A percentile compares a stretch with the other conserved stretches of the same genome.
phyloP scores from a whole-genome alignment of 2,329 filamentous ascomycete species.

The Myriosclerotinia duriaeana region DNA sequence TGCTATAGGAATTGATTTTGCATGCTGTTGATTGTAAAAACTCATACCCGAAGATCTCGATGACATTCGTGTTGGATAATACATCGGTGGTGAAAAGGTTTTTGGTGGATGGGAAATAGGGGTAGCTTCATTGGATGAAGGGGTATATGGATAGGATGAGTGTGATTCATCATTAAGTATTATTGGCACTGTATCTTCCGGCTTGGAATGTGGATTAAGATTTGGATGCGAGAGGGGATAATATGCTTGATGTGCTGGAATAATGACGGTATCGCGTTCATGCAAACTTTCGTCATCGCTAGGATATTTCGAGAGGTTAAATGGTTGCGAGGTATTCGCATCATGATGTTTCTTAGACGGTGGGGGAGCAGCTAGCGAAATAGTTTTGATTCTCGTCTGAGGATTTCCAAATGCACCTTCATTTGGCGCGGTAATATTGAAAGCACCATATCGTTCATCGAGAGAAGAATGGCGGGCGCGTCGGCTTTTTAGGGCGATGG shows the following conservation, averaged over 20 bases:
- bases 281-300: slow-evolving; percentile 11
- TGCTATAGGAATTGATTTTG: not conserved
- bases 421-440: slow-evolving; percentile 21
- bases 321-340: not conserved
- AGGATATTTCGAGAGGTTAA: slow-evolving; percentile 12
- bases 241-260: slow-evolving; percentile 13
- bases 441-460: slow-evolving; percentile 15
- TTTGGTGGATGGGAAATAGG: not conserved
- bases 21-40: not conserved
- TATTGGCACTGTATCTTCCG: slow-evolving; percentile 1
- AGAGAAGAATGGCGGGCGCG: slow-evolving; percentile 1
- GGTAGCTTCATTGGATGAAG: not conserved
- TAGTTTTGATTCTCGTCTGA: not conserved
- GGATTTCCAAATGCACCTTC: slow-evolving; percentile 14
- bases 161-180: not conserved
- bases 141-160: not conserved
- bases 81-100: not conserved
- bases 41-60: not conserved
- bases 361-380: slow-evolving; percentile 9
- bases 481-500: not conserved
- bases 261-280: not conserved
- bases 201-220: not conserved
- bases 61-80: not conserved
- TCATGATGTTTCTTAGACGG: not conserved
- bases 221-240: not conserved